These are phyloP conservation scores for Brasilioporus rufonigricans DNA, from an alignment of 768 basidiomycete genomes.

Conservation along the genomic window DNA sequence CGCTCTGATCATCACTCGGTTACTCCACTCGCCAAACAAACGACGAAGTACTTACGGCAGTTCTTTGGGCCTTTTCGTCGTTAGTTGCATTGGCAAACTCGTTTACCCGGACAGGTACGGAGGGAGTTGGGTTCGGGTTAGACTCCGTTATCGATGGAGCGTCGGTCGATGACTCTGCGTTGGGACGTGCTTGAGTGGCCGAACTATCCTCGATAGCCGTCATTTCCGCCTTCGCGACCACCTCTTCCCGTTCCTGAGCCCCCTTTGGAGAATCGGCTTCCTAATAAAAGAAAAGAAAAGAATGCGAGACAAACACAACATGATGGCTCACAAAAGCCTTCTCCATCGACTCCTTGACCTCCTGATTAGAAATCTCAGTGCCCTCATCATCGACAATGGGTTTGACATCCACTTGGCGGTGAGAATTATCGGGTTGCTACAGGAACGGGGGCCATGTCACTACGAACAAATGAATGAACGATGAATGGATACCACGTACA, in stretches of 20 bases:
- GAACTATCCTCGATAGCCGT: conserved; percentile 1
- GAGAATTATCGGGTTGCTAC: conserved; percentile 20
- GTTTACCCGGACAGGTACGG: background rate
- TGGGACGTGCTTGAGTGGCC: background rate
- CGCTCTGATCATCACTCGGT: conserved; percentile 1
- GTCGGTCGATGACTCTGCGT: background rate
- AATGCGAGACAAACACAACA: background rate
- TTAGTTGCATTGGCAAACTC: conserved; percentile 1
- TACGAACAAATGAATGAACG: background rate
- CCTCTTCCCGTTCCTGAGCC: conserved; percentile 29
- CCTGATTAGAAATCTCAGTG: conserved; percentile 26
- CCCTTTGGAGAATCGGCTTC: conserved; percentile 32
- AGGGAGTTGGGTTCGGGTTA: background rate
- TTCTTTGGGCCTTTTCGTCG: conserved; percentile 4
- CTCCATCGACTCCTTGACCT: conserved; percentile 31
- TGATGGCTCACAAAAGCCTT: conserved; percentile 22
- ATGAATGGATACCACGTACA: conserved; percentile 14
- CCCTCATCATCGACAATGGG: conserved; percentile 32
- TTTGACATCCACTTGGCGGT: background rate
- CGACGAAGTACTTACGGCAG: conserved; percentile 15
- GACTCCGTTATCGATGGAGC: background rate
- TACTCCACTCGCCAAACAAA: background rate
- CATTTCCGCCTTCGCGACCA: conserved; percentile 5
- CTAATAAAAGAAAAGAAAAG: conserved; percentile 16
- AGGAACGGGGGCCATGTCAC: conserved; percentile 1